Conservation (phyloP, 1,284 basidiomycete species). For the Inonotus hispidus region DNA sequence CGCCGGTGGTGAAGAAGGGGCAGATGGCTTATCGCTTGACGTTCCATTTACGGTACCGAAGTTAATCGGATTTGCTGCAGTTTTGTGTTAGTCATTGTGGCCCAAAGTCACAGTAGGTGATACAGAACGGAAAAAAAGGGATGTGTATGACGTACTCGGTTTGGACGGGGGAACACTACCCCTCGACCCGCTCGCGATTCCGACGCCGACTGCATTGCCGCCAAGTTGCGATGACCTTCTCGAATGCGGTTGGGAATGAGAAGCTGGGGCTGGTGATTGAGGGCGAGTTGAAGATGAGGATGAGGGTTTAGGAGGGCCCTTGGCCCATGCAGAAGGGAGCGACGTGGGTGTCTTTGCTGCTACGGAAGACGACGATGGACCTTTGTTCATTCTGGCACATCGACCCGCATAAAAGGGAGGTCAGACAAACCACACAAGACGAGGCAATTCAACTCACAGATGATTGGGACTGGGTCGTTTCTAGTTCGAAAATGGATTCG, state of each 20-base stretch:
- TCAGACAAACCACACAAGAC: conserved; percentile 6
- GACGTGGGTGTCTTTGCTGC: conserved; percentile 58
- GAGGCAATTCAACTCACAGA: conserved; percentile 41
- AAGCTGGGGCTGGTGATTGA: conserved; percentile 61
- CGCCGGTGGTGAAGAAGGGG: conserved; percentile 66
- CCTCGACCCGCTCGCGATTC: conserved; percentile 51
- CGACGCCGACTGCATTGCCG: conserved; percentile 65
- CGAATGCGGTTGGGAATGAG: conserved; percentile 51
- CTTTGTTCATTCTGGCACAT: conserved; percentile 75
- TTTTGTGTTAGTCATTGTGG: neutral
- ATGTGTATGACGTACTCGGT: conserved; percentile 10
- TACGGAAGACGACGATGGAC: conserved; percentile 52
- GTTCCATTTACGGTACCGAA: conserved; percentile 72
- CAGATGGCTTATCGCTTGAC: conserved; percentile 41
- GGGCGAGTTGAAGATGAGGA: conserved; percentile 59
- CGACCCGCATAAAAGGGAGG: conserved; percentile 19
- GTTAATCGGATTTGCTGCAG: conserved; percentile 56
- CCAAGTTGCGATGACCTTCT: conserved; percentile 67
- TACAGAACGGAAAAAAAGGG: conserved; percentile 4
- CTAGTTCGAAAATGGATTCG: conserved; percentile 7
- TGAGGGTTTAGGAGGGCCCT: conserved; percentile 64
- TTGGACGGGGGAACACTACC: conserved; percentile 46
- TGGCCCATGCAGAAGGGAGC: conserved; percentile 79
- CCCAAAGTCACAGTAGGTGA: neutral
- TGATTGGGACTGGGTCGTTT: conserved; percentile 29